Base-by-base conservation (phyloP, 352 stramenopile species). In the Phytophthora capsici region DNA sequence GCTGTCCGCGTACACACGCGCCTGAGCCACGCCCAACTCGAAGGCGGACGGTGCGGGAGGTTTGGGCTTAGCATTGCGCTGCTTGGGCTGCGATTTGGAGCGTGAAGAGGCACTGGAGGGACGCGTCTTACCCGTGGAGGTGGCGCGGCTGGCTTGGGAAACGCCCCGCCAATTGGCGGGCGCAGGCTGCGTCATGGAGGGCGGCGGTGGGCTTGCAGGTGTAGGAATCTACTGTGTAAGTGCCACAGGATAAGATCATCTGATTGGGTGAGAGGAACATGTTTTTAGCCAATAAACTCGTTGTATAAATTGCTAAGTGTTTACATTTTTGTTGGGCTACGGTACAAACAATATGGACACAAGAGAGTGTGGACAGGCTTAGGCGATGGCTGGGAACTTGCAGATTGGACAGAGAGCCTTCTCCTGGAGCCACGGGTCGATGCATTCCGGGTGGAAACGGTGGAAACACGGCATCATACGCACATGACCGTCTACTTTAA, bases 401-500 rank as follows among this genome's bases (percentile, higher is more conserved):
- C 87, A 95, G 52, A 93, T 80, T 3, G 87, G 85, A 62, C 87
- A 95, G 37, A 75, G 68, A 9, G 80, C 82, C 55, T 93, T 91
- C 38, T 75, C 68, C 30, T 78, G 71, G 7, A 95, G 85, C 84
- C 87, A 95, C 30, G 72, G 74, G 30, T 94, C 87, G 64, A 95
- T 92, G 71, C 85, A 93, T 10, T 58, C 36, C 0, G 78, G 79
- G 38, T 94, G 85, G 57, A 94, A 95, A 54, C 80, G 83, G 45
- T 92, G 85, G 69, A 95, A 94, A 52, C 87, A 94, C 20, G 69
- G 80, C 64, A 93, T 75, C 68, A 95, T 82, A 2, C 85, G 80
- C 8, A 87, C 84, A 6, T 60, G 56, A 7, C 62, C 51, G 45
- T 63, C 56, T 5, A 86, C 45, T 41, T 80, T 58, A 38, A 92